Base-by-base conservation (phyloP, 371 early-diverging fungal species). In the Lichtheimia corymbifera region DNA sequence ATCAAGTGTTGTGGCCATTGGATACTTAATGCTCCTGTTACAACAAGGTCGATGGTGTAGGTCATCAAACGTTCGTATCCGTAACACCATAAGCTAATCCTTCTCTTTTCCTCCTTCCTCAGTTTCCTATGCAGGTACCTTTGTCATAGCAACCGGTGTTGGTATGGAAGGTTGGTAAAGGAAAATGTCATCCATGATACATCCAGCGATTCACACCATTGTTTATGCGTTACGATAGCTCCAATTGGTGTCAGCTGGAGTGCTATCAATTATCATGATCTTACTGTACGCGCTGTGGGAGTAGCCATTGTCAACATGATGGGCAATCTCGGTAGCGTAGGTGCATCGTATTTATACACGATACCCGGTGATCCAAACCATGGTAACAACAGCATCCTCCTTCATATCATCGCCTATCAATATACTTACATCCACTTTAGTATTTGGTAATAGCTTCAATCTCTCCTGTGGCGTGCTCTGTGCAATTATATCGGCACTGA, bases 221-320 rank as follows among this genome's bases (percentile, higher is more conserved):
- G 9, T 35, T 9, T 35, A 11, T 11, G 2, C 35, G 9, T 2
- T 4, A 9, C 9, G 0, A 9, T 35, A 35, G 35, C 35, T 4
- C 59, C 74, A 6, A 53, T 65, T 11, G 66, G 63, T 45, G 57
- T 79, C 7, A 68, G 72, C 4, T 74, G 73, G 71, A 59, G 76
- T 5, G 51, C 74, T 9, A 54, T 76, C 24, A 71, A 79, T 49
- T 70, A 62, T 52, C 71, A 65, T 20, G 65, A 72, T 22, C 51
- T 65, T 0, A 71, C 67, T 18, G 63, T 68, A 9, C 58, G 76
- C 35, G 76, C 67, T 1, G 66, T 76, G 12, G 72, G 67, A 9
- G 72, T 75, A 3, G 79, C 79, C 11, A 24, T 72, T 4, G 68
- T 76, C 7, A 59, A 70, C 5, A 73, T 73, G 72, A 52, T 74